Percentiles rank a stretch among this genome's conserved stretches.
Evolutionary conservation across 176 grass and related monocot species (phyloP).

Genomic region (Oryza rufipogon): DNA sequence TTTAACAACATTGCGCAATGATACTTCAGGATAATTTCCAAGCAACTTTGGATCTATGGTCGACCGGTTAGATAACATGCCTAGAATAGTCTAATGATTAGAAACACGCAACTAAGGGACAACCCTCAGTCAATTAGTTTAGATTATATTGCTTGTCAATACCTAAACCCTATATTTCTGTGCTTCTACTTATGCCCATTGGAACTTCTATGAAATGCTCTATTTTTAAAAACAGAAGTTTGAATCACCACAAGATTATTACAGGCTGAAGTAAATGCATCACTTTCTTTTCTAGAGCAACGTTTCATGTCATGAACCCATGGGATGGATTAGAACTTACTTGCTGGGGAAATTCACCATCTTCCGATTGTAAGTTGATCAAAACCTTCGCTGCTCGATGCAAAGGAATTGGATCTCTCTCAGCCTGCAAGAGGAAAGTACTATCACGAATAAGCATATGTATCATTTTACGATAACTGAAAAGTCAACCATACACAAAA

Average conservation of each 20-base stretch:
- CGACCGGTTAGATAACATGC: not conserved
- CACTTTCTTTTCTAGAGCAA: not conserved
- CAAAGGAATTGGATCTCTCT: constrained; percentile 75
- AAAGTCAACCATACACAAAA: constrained; percentile 28
- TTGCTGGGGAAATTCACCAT: constrained; percentile 93
- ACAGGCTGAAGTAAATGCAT: too few relatives aligned
- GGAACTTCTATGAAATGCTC: not conserved
- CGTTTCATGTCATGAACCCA: not conserved
- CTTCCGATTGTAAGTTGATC: constrained; percentile 80
- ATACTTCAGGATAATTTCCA: not conserved
- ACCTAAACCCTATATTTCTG: not conserved
- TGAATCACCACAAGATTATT: too few relatives aligned
- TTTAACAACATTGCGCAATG: not conserved
- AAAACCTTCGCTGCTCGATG: constrained; percentile 75
- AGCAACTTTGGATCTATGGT: not conserved
- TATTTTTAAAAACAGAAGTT: not conserved
- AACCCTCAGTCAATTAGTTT: not conserved
- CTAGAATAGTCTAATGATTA: not conserved
- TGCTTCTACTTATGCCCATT: not conserved
- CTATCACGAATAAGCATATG: constrained; percentile 3
- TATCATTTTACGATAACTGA: constrained; percentile 17
- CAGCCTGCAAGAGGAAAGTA: constrained; percentile 50
- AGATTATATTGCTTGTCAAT: not conserved
- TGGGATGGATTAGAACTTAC: constrained; percentile 48
- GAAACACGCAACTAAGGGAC: not conserved